Evolutionary conservation across 2,329 filamentous ascomycete species (phyloP).

Genomic region (Aspergillus novofumigatus): DNA sequence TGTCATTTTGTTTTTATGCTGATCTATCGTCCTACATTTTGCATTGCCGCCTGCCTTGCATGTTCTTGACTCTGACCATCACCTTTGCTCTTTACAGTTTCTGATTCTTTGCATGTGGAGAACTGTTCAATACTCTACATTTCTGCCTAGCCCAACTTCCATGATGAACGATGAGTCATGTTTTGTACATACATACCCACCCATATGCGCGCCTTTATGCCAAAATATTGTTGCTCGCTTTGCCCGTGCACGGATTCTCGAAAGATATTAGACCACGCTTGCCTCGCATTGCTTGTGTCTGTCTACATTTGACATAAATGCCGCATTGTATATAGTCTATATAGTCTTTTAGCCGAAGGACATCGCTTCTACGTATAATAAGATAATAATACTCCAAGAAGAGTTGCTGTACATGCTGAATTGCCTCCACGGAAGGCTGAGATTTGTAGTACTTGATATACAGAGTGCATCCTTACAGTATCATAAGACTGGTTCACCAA

Average conservation of each 20-base stretch:
- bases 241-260: neutral
- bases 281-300: neutral
- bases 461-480: constrained; percentile 29
- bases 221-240: neutral
- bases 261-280: neutral
- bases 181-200: constrained; percentile 13
- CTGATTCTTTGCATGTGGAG: neutral
- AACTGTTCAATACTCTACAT: neutral
- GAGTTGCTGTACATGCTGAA: too few species aligned
- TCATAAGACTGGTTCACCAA: neutral
- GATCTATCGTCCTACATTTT: neutral
- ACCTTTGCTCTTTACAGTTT: neutral
- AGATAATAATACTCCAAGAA: too few species aligned
- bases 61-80: neutral
- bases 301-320: neutral
- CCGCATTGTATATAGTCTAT: neutral
- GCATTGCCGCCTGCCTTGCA: neutral
- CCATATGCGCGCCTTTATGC: neutral
- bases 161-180: neutral
- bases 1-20: neutral
- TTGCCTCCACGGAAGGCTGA: too few species aligned
- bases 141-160: neutral
- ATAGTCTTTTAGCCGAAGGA: neutral
- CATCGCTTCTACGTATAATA: neutral
- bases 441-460: neutral